Conservation (phyloP, 257 asterid species). For the Ligustrum vulgare region DNA sequence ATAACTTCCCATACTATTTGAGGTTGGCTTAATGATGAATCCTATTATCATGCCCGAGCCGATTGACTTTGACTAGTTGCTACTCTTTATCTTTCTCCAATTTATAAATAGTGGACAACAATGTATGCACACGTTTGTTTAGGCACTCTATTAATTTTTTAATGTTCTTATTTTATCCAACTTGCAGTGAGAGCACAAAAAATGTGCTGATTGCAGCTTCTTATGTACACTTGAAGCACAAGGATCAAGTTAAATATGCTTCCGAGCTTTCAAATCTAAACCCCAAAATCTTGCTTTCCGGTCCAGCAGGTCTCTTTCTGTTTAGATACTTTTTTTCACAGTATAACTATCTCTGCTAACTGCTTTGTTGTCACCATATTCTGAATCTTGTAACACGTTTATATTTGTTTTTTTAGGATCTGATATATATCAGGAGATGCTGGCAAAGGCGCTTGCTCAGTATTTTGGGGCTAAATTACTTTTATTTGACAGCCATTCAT, state of each 20-base stretch:
- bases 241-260: slow-evolving; percentile 61
- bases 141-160: slow-evolving; percentile 11
- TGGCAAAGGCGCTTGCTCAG: slow-evolving; percentile 87
- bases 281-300: slow-evolving; percentile 86
- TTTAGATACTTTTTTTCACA: slow-evolving; percentile 2
- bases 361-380: slow-evolving; percentile 22
- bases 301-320: slow-evolving; percentile 75
- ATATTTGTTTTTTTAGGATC: slow-evolving; percentile 61
- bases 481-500: slow-evolving; percentile 66
- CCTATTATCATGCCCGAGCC: slow-evolving; percentile 10
- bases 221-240: slow-evolving; percentile 74
- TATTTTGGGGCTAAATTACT: slow-evolving; percentile 85
- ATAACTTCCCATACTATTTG: slow-evolving; percentile 80
- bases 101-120: slow-evolving; percentile 16
- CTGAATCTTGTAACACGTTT: slow-evolving; percentile 15
- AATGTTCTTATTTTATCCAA: slow-evolving; percentile 21
- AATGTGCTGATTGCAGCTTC: slow-evolving; percentile 82
- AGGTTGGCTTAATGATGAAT: slow-evolving; percentile 42
- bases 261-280: slow-evolving; percentile 79
- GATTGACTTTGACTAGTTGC: background rate
- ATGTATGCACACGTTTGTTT: slow-evolving; percentile 10
- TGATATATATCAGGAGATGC: slow-evolving; percentile 87
- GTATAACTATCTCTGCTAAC: slow-evolving; percentile 2
- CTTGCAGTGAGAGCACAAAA: slow-evolving; percentile 84
- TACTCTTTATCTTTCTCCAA: slow-evolving; percentile 13